phyloP scores from a whole-genome alignment of 2,329 filamentous ascomycete genomes.

The Venturia aucupariae region DNA sequence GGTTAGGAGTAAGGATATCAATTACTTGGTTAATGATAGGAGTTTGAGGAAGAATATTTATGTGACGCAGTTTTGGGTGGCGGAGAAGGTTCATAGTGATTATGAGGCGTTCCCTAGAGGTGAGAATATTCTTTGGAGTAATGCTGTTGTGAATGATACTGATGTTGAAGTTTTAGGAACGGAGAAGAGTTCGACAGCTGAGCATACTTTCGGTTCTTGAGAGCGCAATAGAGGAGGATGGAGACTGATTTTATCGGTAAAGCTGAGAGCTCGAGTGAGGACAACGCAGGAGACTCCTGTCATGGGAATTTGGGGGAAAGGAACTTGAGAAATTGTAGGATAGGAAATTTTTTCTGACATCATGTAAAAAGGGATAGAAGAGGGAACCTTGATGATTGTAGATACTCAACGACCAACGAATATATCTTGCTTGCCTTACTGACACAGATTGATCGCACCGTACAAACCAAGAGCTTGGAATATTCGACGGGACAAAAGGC shows the following conservation, averaged over 20 bases:
- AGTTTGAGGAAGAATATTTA: constrained; percentile 10
- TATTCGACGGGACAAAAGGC: too few relatives aligned
- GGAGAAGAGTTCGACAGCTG: constrained; percentile 2
- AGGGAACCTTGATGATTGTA: too few relatives aligned
- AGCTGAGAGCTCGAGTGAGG: not conserved
- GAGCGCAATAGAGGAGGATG: not conserved
- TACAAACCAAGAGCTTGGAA: too few relatives aligned
- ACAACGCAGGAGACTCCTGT: too few relatives aligned
- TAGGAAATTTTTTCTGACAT: too few relatives aligned
- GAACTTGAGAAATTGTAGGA: too few relatives aligned
- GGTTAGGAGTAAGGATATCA: not conserved
- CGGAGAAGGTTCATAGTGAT: constrained; percentile 9
- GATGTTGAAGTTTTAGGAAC: not conserved
- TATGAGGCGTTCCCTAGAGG: constrained; percentile 1
- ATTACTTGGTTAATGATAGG: constrained; percentile 9
- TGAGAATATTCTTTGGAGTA: not conserved
- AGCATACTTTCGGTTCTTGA: not conserved
- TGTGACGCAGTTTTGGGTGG: constrained; percentile 10
- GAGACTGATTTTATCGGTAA: too few relatives aligned
- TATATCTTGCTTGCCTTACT: too few relatives aligned
- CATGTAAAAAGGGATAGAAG: too few relatives aligned
- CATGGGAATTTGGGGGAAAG: too few relatives aligned
- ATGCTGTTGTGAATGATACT: not conserved
- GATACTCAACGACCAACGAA: too few relatives aligned
- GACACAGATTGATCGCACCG: too few relatives aligned